These are phyloP conservation scores for Austroboletus niveus DNA, from an alignment of 1,284 basidiomycete genomes.

Conservation along the genomic window DNA sequence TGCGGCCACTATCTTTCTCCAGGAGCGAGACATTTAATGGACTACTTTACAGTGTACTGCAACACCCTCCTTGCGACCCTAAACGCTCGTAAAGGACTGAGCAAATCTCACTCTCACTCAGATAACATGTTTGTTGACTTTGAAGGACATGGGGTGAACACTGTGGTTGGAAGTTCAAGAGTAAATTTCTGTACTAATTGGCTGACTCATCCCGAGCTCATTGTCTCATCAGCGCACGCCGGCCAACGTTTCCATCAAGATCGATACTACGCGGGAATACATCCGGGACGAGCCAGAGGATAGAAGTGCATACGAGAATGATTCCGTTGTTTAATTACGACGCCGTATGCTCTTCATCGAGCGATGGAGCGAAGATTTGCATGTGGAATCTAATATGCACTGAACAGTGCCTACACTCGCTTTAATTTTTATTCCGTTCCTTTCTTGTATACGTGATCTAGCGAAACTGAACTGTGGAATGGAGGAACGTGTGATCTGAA, in stretches of 20 bases:
- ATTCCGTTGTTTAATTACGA: background rate
- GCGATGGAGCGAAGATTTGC: background rate
- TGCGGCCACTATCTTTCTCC: slow-evolving; percentile 21
- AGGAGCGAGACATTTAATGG: background rate
- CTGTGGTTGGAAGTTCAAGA: background rate
- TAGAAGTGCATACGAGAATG: background rate
- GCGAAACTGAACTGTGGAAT: no score
- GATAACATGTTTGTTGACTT: slow-evolving; percentile 14
- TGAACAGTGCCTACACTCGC: no score
- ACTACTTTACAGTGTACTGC: slow-evolving; percentile 36
- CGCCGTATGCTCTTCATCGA: background rate
- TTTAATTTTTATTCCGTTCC: no score
- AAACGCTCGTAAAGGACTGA: slow-evolving; percentile 41
- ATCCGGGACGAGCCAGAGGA: slow-evolving; percentile 4
- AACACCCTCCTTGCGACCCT: slow-evolving; percentile 49
- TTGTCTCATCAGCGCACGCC: slow-evolving; percentile 4
- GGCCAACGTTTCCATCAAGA: slow-evolving; percentile 21
- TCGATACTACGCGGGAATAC: slow-evolving; percentile 20
- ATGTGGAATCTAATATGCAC: no score
- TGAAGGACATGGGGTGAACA: background rate
- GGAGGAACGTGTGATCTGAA: no score
- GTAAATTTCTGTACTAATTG: background rate
- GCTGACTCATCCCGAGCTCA: background rate
- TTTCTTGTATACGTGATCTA: no score
- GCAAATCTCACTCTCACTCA: slow-evolving; percentile 10